Evolutionary conservation across 148 eudicot species (phyloP), one percentile per base, ranked within the genome.

Genomic region (Heliosperma pusillum): DNA sequence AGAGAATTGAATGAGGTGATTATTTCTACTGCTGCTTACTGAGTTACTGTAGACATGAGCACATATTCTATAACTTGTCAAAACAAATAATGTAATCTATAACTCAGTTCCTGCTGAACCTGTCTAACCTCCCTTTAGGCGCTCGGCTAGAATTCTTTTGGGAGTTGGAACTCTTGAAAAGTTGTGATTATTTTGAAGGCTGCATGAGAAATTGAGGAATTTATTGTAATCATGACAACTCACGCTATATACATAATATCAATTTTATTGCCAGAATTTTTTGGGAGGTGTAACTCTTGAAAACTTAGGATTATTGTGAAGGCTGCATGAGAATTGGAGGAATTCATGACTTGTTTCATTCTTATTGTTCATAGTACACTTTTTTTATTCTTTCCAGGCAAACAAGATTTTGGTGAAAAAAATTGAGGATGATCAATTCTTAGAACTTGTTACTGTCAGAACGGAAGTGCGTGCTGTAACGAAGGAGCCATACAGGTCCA

Each of bases 401-500:
- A 95, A 90, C 82, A 89, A 85, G 74, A 85, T 95, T 69, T 85
- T 95, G 89, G 85, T 90, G 86, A 88, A 85, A 85, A 92, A 86
- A 84, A 88, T 95, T 81, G 92, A 87, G 84, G 96, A 87, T 55
- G 97, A 95, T 77, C 91, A 89, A 77, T 92, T 95, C 79, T 79
- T 95, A 76, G 90, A 85, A 73, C 96, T 95, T 26, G 74, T 95
- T 89, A 88, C 93, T 1, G 87, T 89, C 66, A 85, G 79, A 80
- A 85, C 91, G 47, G 98, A 89, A 85, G 89, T 95, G 77, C 87
- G 71, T 66, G 86, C 96, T 72, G 87, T 85, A 58, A 87, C 85
- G 70, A 90, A 89, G 87, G 98, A 95, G 85, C 98, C 98, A 75
- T 95, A 95, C 92, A 95, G 98, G 98, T 95, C 71, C 73, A 22